phyloP scores from a whole-genome alignment of 2,329 filamentous ascomycete genomes.

The Pseudogymnoascus sp. region DNA sequence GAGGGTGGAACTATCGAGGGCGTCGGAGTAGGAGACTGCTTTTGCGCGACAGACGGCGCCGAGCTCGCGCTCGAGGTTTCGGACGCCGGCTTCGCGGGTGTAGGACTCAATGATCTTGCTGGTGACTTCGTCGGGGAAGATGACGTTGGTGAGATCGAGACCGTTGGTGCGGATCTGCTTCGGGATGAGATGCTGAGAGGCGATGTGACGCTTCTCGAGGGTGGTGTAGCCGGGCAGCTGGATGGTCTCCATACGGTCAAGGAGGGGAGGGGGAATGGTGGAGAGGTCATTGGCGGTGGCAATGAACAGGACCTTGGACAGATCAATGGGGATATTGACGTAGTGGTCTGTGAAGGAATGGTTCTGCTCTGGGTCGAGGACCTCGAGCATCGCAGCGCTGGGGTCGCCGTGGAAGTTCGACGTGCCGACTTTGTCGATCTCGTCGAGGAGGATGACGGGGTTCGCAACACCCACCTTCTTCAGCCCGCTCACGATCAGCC shows the following conservation, averaged over 20 bases:
- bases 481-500: conserved; percentile 83
- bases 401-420: conserved; percentile 93
- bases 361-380: conserved; percentile 95
- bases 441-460: conserved; percentile 89
- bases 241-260: conserved; percentile 97
- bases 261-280: conserved; percentile 84
- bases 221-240: conserved; percentile 92
- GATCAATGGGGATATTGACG: conserved; percentile 87
- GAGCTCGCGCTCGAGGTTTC: conserved; percentile 91
- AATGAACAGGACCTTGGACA: conserved; percentile 95
- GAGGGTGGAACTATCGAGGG: conserved; percentile 61
- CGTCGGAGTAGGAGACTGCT: conserved; percentile 89
- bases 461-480: conserved; percentile 95
- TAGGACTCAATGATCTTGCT: conserved; percentile 95
- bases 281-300: conserved; percentile 93
- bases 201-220: conserved; percentile 93
- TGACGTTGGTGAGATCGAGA: conserved; percentile 65
- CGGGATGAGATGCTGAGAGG: conserved; percentile 83
- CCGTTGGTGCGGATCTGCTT: conserved; percentile 93
- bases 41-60: conserved; percentile 91
- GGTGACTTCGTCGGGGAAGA: conserved; percentile 73
- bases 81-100: conserved; percentile 91
- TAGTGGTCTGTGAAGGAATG: conserved; percentile 93
- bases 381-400: conserved; percentile 94
- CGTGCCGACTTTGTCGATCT: conserved; percentile 93